A percentile compares a stretch with the other conserved stretches of the same genome.
These are phyloP conservation scores for Spiraea crenata DNA, from an alignment of 331 rosid genomes.

Conservation along the genomic window DNA sequence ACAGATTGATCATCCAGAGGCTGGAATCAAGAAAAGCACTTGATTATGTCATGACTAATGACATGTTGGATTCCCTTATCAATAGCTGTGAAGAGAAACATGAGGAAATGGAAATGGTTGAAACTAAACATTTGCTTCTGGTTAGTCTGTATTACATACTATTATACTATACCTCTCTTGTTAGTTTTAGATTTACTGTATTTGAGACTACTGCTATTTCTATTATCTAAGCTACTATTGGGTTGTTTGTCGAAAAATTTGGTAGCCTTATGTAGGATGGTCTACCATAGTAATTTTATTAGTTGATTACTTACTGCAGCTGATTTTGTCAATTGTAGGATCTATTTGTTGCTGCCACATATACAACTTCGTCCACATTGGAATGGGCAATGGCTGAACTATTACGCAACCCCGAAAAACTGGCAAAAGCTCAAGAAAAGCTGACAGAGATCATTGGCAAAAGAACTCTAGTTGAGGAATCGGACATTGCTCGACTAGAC, in stretches of 20 bases:
- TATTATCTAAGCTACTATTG: neutral
- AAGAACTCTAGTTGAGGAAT: neutral
- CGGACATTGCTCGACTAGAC: conserved; percentile 4
- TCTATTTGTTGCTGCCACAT: conserved; percentile 24
- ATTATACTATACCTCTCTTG: too few relatives aligned
- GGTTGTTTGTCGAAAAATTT: too few relatives aligned
- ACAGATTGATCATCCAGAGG: conserved; percentile 6
- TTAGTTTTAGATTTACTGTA: neutral
- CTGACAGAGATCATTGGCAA: conserved; percentile 7
- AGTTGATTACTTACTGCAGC: neutral
- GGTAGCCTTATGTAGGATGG: too few relatives aligned
- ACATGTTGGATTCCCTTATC: conserved; percentile 44
- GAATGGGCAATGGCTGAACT: too few relatives aligned
- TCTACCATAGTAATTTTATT: neutral
- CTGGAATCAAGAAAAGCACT: conserved; percentile 7
- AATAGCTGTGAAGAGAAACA: conserved; percentile 20
- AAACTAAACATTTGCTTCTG: conserved; percentile 1
- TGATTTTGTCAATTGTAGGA: neutral
- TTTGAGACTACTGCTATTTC: too few relatives aligned
- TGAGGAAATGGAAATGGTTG: neutral
- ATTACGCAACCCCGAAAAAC: too few relatives aligned
- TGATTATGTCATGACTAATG: conserved; percentile 9
- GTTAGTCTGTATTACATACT: neutral
- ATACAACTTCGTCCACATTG: conserved; percentile 13
- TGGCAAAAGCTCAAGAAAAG: too few relatives aligned